Conservation (phyloP, 1,139 yeast species). For the Taphrina flavorubra region DNA sequence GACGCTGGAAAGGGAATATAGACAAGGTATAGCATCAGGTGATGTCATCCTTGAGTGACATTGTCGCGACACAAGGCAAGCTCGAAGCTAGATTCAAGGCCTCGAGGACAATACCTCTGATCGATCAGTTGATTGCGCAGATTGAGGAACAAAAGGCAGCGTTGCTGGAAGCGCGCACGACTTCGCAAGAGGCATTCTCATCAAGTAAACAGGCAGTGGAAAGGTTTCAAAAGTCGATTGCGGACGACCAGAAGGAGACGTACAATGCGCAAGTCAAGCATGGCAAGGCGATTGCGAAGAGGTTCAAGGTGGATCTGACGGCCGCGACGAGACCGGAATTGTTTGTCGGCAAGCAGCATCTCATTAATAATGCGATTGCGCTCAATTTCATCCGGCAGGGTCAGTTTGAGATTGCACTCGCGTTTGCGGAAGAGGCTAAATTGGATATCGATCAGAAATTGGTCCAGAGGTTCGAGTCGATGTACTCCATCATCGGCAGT, state of each 20-base stretch:
- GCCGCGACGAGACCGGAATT: conserved; percentile 47
- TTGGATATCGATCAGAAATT: conserved; percentile 50
- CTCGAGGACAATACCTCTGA: conserved; percentile 8
- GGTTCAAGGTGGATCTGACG: conserved; percentile 48
- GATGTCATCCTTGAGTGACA: conserved; percentile 25
- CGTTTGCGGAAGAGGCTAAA: conserved; percentile 51
- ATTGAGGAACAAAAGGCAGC: conserved; percentile 12
- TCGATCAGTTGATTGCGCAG: conserved; percentile 15
- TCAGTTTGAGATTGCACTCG: conserved; percentile 53
- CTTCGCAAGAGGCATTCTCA: not conserved
- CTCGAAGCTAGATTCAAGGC: conserved; percentile 21
- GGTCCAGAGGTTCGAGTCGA: conserved; percentile 51
- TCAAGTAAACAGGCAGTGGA: not conserved
- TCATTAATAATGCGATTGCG: conserved; percentile 51
- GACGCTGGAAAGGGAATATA: no score
- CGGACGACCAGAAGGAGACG: conserved; percentile 50
- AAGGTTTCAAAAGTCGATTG: conserved; percentile 39
- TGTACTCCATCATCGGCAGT: conserved; percentile 53
- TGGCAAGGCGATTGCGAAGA: conserved; percentile 51
- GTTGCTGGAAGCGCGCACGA: not conserved
- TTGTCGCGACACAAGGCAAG: conserved; percentile 20
- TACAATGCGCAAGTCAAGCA: conserved; percentile 50
- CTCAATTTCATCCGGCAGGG: conserved; percentile 58
- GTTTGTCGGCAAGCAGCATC: conserved; percentile 32
- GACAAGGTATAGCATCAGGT: not conserved